phyloP scores from a whole-genome alignment of 2,329 filamentous ascomycete genomes.

The Drechslerella dactyloides region DNA sequence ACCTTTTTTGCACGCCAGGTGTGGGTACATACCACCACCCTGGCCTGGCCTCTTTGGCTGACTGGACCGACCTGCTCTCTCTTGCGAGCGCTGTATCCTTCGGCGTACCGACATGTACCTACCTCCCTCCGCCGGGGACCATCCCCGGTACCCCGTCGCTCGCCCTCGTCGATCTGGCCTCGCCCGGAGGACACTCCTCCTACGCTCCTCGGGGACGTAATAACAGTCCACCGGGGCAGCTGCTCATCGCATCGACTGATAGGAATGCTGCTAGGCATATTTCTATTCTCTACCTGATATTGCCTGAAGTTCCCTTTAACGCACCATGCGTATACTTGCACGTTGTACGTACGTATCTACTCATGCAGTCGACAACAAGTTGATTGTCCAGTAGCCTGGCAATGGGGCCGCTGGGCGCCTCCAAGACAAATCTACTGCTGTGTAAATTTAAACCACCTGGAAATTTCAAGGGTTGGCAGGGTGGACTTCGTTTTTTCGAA shows the following conservation, averaged over 20 bases:
- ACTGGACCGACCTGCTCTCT: constrained; percentile 4
- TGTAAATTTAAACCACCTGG: constrained; percentile 3
- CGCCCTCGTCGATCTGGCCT: neutral
- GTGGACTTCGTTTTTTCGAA: neutral
- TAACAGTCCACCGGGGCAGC: too few relatives aligned
- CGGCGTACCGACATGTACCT: constrained; percentile 46
- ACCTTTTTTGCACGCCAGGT: too few relatives aligned
- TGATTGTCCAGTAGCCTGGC: neutral
- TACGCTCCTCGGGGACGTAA: too few relatives aligned
- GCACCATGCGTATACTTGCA: too few relatives aligned
- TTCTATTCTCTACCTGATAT: too few relatives aligned
- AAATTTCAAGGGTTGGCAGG: constrained; percentile 1
- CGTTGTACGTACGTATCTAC: too few relatives aligned
- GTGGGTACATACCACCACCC: constrained; percentile 40
- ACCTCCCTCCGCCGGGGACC: constrained; percentile 11
- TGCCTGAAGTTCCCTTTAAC: too few relatives aligned
- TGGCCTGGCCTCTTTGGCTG: constrained; percentile 15
- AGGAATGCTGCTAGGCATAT: too few relatives aligned
- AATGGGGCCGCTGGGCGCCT: neutral
- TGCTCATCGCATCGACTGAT: too few relatives aligned
- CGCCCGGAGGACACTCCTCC: too few relatives aligned
- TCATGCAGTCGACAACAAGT: neutral
- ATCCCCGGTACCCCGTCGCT: neutral
- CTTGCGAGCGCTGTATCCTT: constrained; percentile 20
- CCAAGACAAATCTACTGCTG: neutral